Evolutionary conservation across 768 basidiomycete species (phyloP).

Genomic region (Termitomyces sp.): DNA sequence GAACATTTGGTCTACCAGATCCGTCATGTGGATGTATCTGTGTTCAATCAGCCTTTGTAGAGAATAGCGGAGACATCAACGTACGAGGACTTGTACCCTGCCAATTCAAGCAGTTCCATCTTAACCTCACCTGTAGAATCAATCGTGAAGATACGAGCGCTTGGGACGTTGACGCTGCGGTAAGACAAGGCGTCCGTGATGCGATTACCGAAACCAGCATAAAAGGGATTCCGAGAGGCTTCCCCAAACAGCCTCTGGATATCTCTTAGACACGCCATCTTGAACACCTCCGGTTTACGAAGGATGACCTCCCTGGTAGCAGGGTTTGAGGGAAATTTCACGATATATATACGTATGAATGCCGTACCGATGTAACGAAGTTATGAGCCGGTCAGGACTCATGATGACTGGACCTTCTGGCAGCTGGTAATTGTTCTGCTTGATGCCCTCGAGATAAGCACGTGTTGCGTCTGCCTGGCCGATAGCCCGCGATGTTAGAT

Average conservation of each 20-base stretch:
- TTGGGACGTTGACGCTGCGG: slow-evolving; percentile 91
- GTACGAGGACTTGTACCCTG: slow-evolving; percentile 95
- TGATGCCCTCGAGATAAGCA: slow-evolving; percentile 91
- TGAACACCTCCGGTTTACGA: slow-evolving; percentile 99
- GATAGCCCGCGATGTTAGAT: slow-evolving; percentile 94
- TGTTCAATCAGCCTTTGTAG: slow-evolving; percentile 5
- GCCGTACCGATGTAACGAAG: slow-evolving; percentile 85
- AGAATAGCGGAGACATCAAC: not conserved
- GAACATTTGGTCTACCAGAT: slow-evolving; percentile 99
- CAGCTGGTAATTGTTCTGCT: slow-evolving; percentile 94
- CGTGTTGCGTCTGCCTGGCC: slow-evolving; percentile 97
- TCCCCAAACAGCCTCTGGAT: slow-evolving; percentile 89
- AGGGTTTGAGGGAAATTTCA: not conserved
- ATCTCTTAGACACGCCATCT: slow-evolving; percentile 97
- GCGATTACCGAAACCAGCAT: slow-evolving; percentile 96
- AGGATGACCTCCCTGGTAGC: slow-evolving; percentile 88
- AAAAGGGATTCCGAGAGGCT: slow-evolving; percentile 75
- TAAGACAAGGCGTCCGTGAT: slow-evolving; percentile 99
- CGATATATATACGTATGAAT: not conserved
- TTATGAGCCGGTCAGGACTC: slow-evolving; percentile 95
- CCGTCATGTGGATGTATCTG: slow-evolving; percentile 98
- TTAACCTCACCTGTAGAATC: slow-evolving; percentile 94
- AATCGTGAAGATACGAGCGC: slow-evolving; percentile 94
- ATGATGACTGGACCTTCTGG: slow-evolving; percentile 98
- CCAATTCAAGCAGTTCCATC: slow-evolving; percentile 93